These are phyloP conservation scores for Vaccinium corymbosum DNA, from an alignment of 148 eudicot species.

Conservation along the genomic window DNA sequence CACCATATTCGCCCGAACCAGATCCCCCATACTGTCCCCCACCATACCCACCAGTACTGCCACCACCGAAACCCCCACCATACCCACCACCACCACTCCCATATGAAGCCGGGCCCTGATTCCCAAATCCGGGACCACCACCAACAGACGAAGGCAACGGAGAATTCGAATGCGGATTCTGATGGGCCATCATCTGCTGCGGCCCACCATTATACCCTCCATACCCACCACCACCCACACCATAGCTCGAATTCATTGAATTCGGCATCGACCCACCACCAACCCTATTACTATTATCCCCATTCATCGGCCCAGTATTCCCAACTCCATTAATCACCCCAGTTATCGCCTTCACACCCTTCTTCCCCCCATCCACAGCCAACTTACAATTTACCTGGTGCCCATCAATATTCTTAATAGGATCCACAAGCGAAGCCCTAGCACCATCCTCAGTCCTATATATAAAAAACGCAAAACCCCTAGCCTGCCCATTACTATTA, in stretches of 20 bases:
- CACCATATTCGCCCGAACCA: conserved; percentile 44
- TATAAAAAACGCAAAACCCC: conserved; percentile 87
- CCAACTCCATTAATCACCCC: conserved; percentile 21
- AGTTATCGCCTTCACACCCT: conserved; percentile 35
- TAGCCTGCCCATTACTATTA: conserved; percentile 66
- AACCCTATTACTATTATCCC: conserved; percentile 4
- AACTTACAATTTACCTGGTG: conserved; percentile 71
- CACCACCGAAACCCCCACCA: conserved; percentile 38
- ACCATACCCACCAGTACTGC: conserved; percentile 33
- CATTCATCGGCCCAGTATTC: not conserved
- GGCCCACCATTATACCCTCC: conserved; percentile 35
- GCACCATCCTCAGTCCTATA: conserved; percentile 89
- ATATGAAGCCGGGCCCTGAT: conserved; percentile 28
- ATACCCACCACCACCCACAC: conserved; percentile 32
- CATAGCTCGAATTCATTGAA: conserved; percentile 36
- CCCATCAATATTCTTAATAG: conserved; percentile 74
- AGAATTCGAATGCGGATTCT: conserved; percentile 21
- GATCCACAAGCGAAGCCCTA: conserved; percentile 60
- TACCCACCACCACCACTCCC: conserved; percentile 26
- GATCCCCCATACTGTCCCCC: conserved; percentile 49
- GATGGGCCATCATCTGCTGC: conserved; percentile 23
- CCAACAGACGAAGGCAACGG: not conserved
- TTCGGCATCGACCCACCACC: conserved; percentile 28
- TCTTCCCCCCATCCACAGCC: conserved; percentile 91
- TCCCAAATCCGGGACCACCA: conserved; percentile 34